phyloP scores from a whole-genome alignment of 805 yeast species.

The Nakazawaea holstii region DNA sequence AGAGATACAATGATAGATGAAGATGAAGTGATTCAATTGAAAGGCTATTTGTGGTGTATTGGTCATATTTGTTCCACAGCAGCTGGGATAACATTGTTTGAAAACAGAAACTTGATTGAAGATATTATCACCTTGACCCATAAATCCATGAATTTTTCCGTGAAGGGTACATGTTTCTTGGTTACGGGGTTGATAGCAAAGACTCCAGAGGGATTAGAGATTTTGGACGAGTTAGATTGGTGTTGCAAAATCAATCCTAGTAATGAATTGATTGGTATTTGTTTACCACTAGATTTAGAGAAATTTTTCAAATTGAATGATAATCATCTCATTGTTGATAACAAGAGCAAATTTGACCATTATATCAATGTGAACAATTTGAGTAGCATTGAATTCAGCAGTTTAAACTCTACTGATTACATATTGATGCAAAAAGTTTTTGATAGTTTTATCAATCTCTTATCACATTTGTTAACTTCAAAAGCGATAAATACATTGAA shows the following conservation, averaged over 20 bases:
- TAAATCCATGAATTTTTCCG: slow-evolving; percentile 44
- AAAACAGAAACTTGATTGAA: slow-evolving; percentile 38
- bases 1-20: slow-evolving; percentile 23
- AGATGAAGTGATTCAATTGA: slow-evolving; percentile 40
- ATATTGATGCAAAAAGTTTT: slow-evolving; percentile 20
- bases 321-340: slow-evolving; percentile 22
- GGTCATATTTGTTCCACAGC: slow-evolving; percentile 77
- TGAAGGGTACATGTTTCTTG: slow-evolving; percentile 74
- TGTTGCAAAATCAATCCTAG: slow-evolving; percentile 38
- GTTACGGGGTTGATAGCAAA: slow-evolving; percentile 69
- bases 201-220: slow-evolving; percentile 77
- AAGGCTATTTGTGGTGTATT: slow-evolving; percentile 80
- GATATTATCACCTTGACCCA: slow-evolving; percentile 48
- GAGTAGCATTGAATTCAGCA: slow-evolving; percentile 4
- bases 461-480: slow-evolving; percentile 18
- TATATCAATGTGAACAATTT: slow-evolving; percentile 1
- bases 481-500: slow-evolving; percentile 34
- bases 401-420: slow-evolving; percentile 7
- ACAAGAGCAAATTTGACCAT: slow-evolving; percentile 11
- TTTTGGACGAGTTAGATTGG: slow-evolving; percentile 82
- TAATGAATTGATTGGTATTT: slow-evolving; percentile 29
- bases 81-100: slow-evolving; percentile 59
- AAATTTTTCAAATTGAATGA: slow-evolving; percentile 15
- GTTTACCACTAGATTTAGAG: slow-evolving; percentile 20
- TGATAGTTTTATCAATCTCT: slow-evolving; percentile 22